phyloP scores from a whole-genome alignment of 1,139 yeast genomes.

The Candida gigantensis region DNA sequence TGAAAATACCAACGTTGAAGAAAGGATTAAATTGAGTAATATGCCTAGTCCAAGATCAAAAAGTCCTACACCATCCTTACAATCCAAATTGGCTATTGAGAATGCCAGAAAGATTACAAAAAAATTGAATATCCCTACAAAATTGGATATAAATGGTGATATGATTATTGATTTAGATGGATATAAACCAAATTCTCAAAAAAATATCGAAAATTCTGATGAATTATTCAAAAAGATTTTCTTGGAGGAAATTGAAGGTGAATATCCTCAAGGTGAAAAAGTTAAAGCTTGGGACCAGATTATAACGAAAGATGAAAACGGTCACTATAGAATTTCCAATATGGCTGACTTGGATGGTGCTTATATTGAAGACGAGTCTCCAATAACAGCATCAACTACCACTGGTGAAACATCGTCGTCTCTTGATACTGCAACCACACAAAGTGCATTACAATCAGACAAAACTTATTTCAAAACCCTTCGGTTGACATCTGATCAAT shows the following conservation, averaged over 20 bases:
- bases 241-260: constrained; percentile 48
- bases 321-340: constrained; percentile 62
- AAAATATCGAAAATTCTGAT: constrained; percentile 68
- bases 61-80: constrained; percentile 25
- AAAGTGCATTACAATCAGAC: constrained; percentile 19
- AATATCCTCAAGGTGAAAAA: constrained; percentile 17
- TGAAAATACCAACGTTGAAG: constrained; percentile 27
- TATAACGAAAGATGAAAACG: constrained; percentile 60
- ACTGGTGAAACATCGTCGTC: not conserved
- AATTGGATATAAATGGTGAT: constrained; percentile 87
- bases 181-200: constrained; percentile 79
- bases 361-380: constrained; percentile 10
- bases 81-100: constrained; percentile 52
- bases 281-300: constrained; percentile 37
- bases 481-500: constrained; percentile 87
- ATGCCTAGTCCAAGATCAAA: constrained; percentile 21
- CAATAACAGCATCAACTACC: constrained; percentile 3
- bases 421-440: constrained; percentile 4
- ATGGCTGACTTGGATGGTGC: constrained; percentile 16
- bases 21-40: constrained; percentile 26
- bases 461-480: constrained; percentile 77
- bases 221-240: constrained; percentile 71
- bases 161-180: constrained; percentile 94
- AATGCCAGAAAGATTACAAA: constrained; percentile 70
- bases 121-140: constrained; percentile 83